Evolutionary conservation across 2,329 filamentous ascomycete species (phyloP).

Genomic region (Fusarium sp.): DNA sequence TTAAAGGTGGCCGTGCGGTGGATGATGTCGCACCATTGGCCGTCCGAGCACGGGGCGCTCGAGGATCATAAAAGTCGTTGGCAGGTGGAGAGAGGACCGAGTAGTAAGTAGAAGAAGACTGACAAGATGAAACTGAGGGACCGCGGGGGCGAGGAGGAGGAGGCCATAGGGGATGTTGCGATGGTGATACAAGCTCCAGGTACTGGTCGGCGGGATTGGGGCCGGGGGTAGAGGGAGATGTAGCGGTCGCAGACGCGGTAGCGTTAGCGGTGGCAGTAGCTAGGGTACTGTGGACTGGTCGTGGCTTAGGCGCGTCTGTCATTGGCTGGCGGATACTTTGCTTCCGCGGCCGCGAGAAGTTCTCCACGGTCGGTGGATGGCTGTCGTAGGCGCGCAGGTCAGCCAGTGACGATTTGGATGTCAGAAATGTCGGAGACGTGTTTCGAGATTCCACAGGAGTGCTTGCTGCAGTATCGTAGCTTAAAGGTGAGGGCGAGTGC

Average conservation of each 20-base stretch:
- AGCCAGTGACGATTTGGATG: constrained; percentile 49
- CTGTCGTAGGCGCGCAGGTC: constrained; percentile 54
- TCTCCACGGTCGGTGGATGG: constrained; percentile 60
- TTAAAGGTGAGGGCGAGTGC: constrained; percentile 45
- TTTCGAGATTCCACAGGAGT: constrained; percentile 45
- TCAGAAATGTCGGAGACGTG: constrained; percentile 50
- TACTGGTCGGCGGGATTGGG: constrained; percentile 49
- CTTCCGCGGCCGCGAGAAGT: constrained; percentile 71
- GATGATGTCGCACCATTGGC: constrained; percentile 42
- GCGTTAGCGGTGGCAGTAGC: constrained; percentile 18
- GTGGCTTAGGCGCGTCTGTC: constrained; percentile 51
- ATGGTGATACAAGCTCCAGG: constrained; percentile 47
- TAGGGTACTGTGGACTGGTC: constrained; percentile 38
- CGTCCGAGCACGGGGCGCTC: constrained; percentile 47
- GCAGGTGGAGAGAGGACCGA: constrained; percentile 56
- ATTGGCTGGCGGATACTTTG: constrained; percentile 62
- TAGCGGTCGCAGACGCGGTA: neutral
- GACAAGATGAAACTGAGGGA: constrained; percentile 62
- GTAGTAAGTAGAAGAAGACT: constrained; percentile 58
- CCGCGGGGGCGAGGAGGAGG: constrained; percentile 56
- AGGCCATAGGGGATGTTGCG: constrained; percentile 55
- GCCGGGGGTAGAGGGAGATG: constrained; percentile 36
- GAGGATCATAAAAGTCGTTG: constrained; percentile 56
- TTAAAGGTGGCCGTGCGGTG: constrained; percentile 48
- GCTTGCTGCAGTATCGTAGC: constrained; percentile 42